Evolutionary conservation across 2,329 filamentous ascomycete species (phyloP), one percentile per base, ranked within the genome.

Genomic region (Fusarium duplospermum): DNA sequence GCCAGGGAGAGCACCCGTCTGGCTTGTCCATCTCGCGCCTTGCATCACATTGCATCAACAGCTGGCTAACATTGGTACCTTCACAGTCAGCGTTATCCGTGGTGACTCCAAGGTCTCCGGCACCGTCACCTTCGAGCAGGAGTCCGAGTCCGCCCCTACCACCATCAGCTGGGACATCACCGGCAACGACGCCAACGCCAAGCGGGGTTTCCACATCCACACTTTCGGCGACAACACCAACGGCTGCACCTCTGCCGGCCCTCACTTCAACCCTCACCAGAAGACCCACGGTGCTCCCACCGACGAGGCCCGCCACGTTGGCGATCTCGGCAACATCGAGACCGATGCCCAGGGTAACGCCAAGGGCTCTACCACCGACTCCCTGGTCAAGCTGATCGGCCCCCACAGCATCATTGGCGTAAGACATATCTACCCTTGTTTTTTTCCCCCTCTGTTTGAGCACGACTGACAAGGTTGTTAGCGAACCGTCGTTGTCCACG

Each of bases 161-260:
- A 96, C 89, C 84, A 90, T 99, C 88, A 90, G 93, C 82, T 99
- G 94, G 92, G 91, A 98, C 87, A 95, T 99, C 86, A 89, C 90
- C 73, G 96, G 96, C 87, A 89, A 98, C 87, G 95, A 98, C 83
- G 82, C 96, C 87, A 98, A 97, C 85, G 95, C 96, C 83, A 91
- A 97, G 92, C 96, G 96, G 87, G 96, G 94, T 86, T 95, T 98
- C 90, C 96, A 99, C 90, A 92, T 99, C 83, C 96, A 99, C 89
- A 94, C 96, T 85, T 99, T 98, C 82, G 96, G 96, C 84, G 96
- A 98, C 91, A 98, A 98, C 91, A 98, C 96, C 90, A 99, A 99
- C 88, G 96, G 96, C 85, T 99, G 96, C 93, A 98, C 96, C 77
- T 97, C 94, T 78, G 96, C 96, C 78, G 96, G 96, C 64, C 96